Evolutionary conservation across 768 basidiomycete species (phyloP).

Genomic region (Kwoniella sp.): DNA sequence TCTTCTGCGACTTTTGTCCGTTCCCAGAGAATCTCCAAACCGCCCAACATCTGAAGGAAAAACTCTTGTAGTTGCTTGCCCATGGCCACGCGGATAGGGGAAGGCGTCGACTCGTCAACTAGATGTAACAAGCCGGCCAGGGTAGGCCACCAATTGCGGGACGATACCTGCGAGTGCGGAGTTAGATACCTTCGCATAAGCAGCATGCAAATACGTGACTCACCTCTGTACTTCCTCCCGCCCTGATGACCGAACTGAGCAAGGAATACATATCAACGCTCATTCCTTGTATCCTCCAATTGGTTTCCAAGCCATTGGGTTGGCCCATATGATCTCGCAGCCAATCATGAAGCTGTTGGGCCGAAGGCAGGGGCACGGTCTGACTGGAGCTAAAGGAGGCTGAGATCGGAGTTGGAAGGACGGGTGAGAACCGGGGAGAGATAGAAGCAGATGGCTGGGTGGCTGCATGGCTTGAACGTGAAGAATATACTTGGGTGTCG

Average conservation of each 20-base stretch:
- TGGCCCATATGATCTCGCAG: conserved; percentile 27
- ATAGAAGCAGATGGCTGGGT: conserved; percentile 12
- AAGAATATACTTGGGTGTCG: background rate
- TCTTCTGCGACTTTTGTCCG: conserved; percentile 31
- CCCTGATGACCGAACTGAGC: conserved; percentile 27
- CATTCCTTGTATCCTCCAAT: conserved; percentile 29
- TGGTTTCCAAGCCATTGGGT: conserved; percentile 27
- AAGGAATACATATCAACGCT: conserved; percentile 34
- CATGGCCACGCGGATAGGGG: conserved; percentile 2
- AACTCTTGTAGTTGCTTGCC: conserved; percentile 20
- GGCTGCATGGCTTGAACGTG: background rate
- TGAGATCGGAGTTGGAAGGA: conserved; percentile 3
- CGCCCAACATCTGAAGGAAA: conserved; percentile 26
- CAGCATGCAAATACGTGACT: background rate
- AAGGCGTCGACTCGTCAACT: conserved; percentile 8
- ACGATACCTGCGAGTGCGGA: conserved; percentile 19
- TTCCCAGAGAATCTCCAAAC: conserved; percentile 42
- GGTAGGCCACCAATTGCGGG: conserved; percentile 29
- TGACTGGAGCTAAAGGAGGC: conserved; percentile 5
- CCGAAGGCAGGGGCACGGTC: conserved; percentile 31
- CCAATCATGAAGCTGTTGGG: conserved; percentile 38
- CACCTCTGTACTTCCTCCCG: conserved; percentile 36
- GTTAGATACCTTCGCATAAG: background rate
- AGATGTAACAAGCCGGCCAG: conserved; percentile 29
- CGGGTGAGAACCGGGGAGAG: conserved; percentile 10